Evolutionary conservation across 2,329 filamentous ascomycete genomes (phyloP).

Genomic region (Zasmidium citrigriseum): DNA sequence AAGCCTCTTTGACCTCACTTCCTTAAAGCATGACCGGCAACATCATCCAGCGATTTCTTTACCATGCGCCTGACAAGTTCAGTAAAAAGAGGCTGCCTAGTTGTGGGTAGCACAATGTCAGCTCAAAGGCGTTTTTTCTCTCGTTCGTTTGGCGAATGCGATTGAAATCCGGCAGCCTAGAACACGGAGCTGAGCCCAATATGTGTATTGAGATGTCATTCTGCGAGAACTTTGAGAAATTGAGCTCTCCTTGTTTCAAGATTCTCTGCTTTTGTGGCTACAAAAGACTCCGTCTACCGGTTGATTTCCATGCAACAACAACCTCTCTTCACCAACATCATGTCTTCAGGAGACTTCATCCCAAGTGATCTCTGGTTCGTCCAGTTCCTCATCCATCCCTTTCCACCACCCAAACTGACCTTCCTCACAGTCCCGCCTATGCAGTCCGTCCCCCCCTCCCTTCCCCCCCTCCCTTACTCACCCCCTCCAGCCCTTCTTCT

Average conservation of each 20-base stretch:
- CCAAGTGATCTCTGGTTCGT: conserved; percentile 5
- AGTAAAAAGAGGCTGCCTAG: neutral
- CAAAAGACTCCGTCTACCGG: too few relatives aligned
- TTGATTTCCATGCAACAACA: too few relatives aligned
- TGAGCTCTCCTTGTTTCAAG: too few relatives aligned
- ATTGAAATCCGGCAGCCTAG: neutral
- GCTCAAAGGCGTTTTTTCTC: neutral
- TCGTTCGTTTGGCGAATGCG: neutral
- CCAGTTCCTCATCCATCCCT: neutral
- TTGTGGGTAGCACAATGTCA: neutral
- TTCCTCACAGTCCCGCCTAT: neutral
- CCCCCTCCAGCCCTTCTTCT: conserved; percentile 19
- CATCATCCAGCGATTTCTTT: too few relatives aligned
- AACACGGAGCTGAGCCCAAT: neutral
- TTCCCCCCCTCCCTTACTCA: neutral
- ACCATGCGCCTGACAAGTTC: too few relatives aligned
- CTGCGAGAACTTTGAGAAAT: too few relatives aligned
- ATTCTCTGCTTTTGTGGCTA: too few relatives aligned
- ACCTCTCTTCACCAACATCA: neutral
- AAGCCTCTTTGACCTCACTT: neutral
- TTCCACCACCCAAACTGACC: neutral
- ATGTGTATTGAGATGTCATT: too few relatives aligned
- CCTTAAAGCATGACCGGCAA: too few relatives aligned
- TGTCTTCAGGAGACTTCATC: neutral
- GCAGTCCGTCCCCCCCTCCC: neutral